Base-by-base conservation (phyloP, 2,329 filamentous ascomycete species). In the Sarocladiaceae sp. region DNA sequence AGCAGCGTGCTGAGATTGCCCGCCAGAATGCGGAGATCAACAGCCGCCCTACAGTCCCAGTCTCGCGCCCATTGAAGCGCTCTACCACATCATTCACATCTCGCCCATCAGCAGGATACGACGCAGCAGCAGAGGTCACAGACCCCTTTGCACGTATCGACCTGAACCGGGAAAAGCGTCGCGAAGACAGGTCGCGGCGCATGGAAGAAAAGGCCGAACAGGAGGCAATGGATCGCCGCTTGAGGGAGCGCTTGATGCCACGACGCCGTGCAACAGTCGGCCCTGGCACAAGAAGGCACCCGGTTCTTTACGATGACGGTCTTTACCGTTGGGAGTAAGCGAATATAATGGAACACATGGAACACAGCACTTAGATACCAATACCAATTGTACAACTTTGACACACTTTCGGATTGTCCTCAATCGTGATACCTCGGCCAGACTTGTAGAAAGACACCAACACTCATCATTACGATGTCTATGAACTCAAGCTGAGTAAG, bases 1-100 rank as follows among this genome's bases (percentile, higher is more conserved):
- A 57, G 10, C 55, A 57, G 10, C 60, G 60, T 29, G 65, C 73
- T 31, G 64, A 67, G 44, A 67, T 75, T 15, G 65, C 64, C 8
- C 64, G 64, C 52, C 70, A 71, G 52, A 77, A 77, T 51, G 65
- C 66, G 28, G 66, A 68, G 52, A 77, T 77, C 51, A 63, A 67
- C 53, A 64, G 58, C 54, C 71, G 74, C 10, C 61, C 64, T 17
- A 55, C 64, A 6, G 63, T 68, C 13, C 66, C 66, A 37, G 56
- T 60, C 10, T 57, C 62, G 4, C 56, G 63, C 7, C 26, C 56
- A 4, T 58, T 60, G 7, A 53, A 56, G 33, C 59, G 60, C 51
- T 53, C 58, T 35, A 53, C 62, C 22, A 58, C 63, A 31, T 58
- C 56, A 51, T 57, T 55, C 57, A 57, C 35, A n/a, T n/a, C n/a